Conservation (phyloP, 495 filamentous ascomycete genomes). For the Elaphomyces granulatus region DNA sequence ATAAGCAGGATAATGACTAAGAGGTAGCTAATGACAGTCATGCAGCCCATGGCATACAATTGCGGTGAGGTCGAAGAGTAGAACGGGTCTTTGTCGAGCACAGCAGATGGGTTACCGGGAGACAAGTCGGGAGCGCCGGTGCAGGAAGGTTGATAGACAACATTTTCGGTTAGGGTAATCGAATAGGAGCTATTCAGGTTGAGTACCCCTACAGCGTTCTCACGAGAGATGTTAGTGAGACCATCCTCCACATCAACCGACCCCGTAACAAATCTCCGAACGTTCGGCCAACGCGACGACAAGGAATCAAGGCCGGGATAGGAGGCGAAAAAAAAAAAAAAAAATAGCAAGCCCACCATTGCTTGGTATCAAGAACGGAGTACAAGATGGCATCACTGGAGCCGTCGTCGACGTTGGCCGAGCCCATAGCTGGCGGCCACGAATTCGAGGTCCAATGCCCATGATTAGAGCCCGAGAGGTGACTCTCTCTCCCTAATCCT, state of each 20-base stretch:
- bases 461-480: too few species aligned
- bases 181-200: constrained; percentile 40
- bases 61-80: constrained; percentile 85
- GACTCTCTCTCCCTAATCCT: too few species aligned
- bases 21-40: constrained; percentile 84
- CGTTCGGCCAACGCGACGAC: too few species aligned
- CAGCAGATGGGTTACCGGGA: constrained; percentile 19
- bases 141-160: constrained; percentile 49
- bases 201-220: constrained; percentile 37
- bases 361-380: constrained; percentile 47
- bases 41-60: constrained; percentile 79
- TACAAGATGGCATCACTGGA: constrained; percentile 36
- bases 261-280: not conserved
- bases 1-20: constrained; percentile 90
- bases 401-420: constrained; percentile 31
- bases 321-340: too few species aligned
- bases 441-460: constrained; percentile 16
- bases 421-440: constrained; percentile 38
- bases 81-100: constrained; percentile 67
- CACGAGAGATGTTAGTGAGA: not conserved
- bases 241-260: not conserved
- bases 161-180: constrained; percentile 47
- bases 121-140: constrained; percentile 23
- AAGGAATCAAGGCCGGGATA: not conserved
- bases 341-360: constrained; percentile 31